Conservation (phyloP, 2,329 filamentous ascomycete species). For the Helminthosporium solani region DNA sequence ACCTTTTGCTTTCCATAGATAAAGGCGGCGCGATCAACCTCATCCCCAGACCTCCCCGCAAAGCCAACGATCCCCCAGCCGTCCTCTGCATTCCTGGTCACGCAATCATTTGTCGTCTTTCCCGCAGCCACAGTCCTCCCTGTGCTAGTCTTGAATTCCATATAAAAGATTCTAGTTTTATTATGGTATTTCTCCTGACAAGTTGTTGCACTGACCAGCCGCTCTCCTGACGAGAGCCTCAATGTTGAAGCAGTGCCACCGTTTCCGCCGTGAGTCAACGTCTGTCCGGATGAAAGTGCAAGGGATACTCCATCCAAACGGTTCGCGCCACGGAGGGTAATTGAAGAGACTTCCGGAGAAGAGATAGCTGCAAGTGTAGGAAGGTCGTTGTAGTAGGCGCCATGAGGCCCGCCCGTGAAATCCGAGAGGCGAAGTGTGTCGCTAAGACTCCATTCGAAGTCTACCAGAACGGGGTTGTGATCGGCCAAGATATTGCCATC, state of each 20-base stretch:
- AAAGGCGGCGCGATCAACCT: conserved; percentile 56
- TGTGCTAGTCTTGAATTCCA: conserved; percentile 54
- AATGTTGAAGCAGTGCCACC: conserved; percentile 51
- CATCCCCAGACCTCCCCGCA: conserved; percentile 54
- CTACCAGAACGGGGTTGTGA: conserved; percentile 64
- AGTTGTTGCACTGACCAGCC: conserved; percentile 51
- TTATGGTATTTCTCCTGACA: conserved; percentile 53
- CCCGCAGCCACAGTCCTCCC: conserved; percentile 52
- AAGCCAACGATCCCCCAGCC: conserved; percentile 59
- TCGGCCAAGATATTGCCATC: conserved; percentile 61
- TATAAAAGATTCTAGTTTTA: conserved; percentile 57
- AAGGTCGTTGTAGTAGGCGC: conserved; percentile 60
- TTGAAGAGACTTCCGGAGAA: conserved; percentile 38
- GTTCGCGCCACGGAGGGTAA: conserved; percentile 51
- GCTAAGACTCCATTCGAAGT: conserved; percentile 45
- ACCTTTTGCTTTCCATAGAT: conserved; percentile 22
- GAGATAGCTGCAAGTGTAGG: conserved; percentile 37
- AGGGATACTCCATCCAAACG: conserved; percentile 56
- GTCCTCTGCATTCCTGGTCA: conserved; percentile 47
- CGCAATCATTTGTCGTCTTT: conserved; percentile 50
- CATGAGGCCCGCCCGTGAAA: conserved; percentile 53
- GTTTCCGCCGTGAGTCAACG: conserved; percentile 55
- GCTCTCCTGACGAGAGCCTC: conserved; percentile 50
- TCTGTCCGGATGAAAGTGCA: conserved; percentile 51
- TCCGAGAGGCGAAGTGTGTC: conserved; percentile 47